Evolutionary conservation across 345 rosid species (phyloP), one percentile per base, ranked within the genome.

Genomic region (Isatis tinctoria): DNA sequence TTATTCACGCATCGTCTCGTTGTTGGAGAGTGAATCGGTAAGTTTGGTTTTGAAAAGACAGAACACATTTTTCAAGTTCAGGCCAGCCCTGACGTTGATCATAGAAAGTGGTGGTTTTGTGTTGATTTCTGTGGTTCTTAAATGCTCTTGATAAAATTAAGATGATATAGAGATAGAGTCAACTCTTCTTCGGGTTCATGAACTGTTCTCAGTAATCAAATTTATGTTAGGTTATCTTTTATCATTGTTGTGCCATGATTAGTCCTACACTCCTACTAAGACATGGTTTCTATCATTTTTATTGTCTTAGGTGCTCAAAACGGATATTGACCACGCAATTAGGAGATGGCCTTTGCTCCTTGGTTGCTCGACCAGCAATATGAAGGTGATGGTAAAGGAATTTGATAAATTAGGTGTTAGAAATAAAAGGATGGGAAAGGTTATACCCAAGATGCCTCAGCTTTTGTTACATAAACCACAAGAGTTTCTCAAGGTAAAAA

Each of bases 381-480:
- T 91, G 71, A 77, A 82, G 81, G 56, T 83, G 70, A 87, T 83
- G 86, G 74, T 89, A 47, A 85, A 86, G 27, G 84, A 83, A 49
- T 78, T 91, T 68, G 85, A 79, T 60, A 83, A 81, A 18, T 63
- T 89, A 40, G 83, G 79, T 70, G 85, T 91, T 61, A 75, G 67
- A 78, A 75, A 85, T 81, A 86, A 78, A 83, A 88, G 71, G 63
- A 65, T 94, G 85, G 96, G 94, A 44, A 82, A 77, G 70, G 85
- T 87, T 69, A 83, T 94, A 81, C 83, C 90, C 53, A 86, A 76
- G 78, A 85, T 91, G 79, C 97, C 98, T 77, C 97, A 91, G 74
- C 82, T 94, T 67, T 84, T 94, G 51, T 73, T 89, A 63, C 84
- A 68, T 72, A 89, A 85, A 78, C 97, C 95, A 10, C 85, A 82